A percentile compares a stretch with the other conserved stretches of the same genome.
Evolutionary conservation across 2,329 filamentous ascomycete species (phyloP).

Genomic region (Diaporthe ampelina): DNA sequence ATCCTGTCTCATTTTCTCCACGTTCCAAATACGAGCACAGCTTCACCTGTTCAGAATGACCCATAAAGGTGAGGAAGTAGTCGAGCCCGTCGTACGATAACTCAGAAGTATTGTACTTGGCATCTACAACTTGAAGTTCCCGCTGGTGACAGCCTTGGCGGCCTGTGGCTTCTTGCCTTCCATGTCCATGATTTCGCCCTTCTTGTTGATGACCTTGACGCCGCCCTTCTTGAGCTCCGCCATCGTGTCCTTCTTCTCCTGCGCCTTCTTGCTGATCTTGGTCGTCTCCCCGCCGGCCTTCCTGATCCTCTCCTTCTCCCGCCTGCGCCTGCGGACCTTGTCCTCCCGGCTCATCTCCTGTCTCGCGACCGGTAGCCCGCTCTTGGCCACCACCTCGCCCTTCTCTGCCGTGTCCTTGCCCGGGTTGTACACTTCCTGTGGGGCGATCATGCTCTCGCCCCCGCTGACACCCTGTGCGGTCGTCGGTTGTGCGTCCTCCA

Average conservation of each 20-base stretch:
- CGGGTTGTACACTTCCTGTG: conserved; percentile 94
- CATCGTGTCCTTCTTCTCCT: conserved; percentile 64
- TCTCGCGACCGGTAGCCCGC: conserved; percentile 81
- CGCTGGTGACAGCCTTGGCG: conserved; percentile 64
- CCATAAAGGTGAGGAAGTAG: neutral
- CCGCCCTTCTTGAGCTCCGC: conserved; percentile 74
- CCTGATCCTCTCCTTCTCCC: conserved; percentile 87
- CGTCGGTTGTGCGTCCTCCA: conserved; percentile 95
- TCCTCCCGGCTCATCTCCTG: conserved; percentile 93
- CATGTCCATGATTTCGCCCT: conserved; percentile 86
- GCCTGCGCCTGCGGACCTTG: conserved; percentile 80
- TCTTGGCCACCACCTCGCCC: conserved; percentile 83
- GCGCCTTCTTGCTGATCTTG: conserved; percentile 70
- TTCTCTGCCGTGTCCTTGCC: conserved; percentile 73
- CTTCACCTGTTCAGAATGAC: neutral
- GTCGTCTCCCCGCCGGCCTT: conserved; percentile 71
- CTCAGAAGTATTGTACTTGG: neutral
- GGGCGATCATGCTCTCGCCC: conserved; percentile 83
- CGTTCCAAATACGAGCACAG: neutral
- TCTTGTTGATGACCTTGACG: conserved; percentile 92
- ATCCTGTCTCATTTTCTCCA: neutral
- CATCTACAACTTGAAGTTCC: conserved; percentile 72
- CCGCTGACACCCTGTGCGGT: conserved; percentile 81
- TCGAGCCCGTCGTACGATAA: conserved; percentile 3
- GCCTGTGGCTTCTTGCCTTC: conserved; percentile 81